These are phyloP conservation scores for Populus hybrid DNA, from an alignment of 441 rosid species.

Conservation along the genomic window DNA sequence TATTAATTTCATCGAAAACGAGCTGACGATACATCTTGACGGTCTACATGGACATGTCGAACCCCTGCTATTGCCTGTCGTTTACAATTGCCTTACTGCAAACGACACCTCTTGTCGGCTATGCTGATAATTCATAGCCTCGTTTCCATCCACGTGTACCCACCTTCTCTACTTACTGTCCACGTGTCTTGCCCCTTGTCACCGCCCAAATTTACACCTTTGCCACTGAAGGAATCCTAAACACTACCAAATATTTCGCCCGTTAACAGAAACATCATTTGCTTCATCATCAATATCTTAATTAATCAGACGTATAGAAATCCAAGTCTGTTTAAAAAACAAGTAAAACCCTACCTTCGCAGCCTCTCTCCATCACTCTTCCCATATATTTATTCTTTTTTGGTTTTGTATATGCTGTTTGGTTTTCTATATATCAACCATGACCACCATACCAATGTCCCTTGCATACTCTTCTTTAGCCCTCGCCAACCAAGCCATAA, in stretches of 20 bases:
- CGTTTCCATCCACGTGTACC: conserved; percentile 30
- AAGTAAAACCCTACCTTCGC: conserved; percentile 1
- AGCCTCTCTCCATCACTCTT: background rate
- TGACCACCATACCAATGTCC: conserved; percentile 35
- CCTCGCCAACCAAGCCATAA: conserved; percentile 27
- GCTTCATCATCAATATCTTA: background rate
- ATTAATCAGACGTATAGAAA: conserved; percentile 19
- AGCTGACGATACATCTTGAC: conserved; percentile 12
- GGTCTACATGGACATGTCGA: conserved; percentile 26
- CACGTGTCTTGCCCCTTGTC: conserved; percentile 26
- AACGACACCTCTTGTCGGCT: conserved; percentile 35
- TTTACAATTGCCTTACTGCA: background rate
- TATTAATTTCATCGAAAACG: background rate
- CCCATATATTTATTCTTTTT: conserved; percentile 12
- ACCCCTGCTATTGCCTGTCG: conserved; percentile 30
- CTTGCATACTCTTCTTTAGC: conserved; percentile 34
- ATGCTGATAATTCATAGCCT: background rate
- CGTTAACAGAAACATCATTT: background rate
- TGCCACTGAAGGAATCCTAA: conserved; percentile 12
- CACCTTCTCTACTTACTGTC: conserved; percentile 22
- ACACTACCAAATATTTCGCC: background rate
- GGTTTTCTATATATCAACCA: conserved; percentile 17
- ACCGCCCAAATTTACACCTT: background rate
- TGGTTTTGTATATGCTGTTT: conserved; percentile 12
- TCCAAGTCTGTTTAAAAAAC: background rate